Evolutionary conservation across 495 filamentous ascomycete genomes (phyloP).

Genomic region (Aspergillus bridgeri): DNA sequence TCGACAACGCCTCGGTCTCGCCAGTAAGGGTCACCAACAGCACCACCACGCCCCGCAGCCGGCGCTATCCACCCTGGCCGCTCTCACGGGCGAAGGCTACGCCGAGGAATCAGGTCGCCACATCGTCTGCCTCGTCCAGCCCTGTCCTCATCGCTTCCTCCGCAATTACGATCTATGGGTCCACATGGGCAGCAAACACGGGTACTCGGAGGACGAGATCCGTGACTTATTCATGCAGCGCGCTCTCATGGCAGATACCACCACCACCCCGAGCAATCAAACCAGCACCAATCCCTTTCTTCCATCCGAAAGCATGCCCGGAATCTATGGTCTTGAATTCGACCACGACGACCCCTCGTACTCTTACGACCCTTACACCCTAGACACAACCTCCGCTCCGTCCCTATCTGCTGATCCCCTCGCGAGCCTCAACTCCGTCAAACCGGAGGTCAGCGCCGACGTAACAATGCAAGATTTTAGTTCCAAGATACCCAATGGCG

Average conservation of each 20-base stretch:
- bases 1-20: slow-evolving; percentile 33
- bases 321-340: slow-evolving; percentile 45
- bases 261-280: not conserved
- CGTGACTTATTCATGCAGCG: slow-evolving; percentile 44
- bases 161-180: slow-evolving; percentile 64
- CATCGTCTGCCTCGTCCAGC: slow-evolving; percentile 51
- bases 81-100: slow-evolving; percentile 61
- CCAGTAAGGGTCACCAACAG: slow-evolving; percentile 21
- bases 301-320: slow-evolving; percentile 29
- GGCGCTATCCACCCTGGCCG: slow-evolving; percentile 33
- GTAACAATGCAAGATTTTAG: slow-evolving; percentile 31
- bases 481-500: slow-evolving; percentile 31
- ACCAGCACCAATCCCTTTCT: not conserved
- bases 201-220: slow-evolving; percentile 47
- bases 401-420: not conserved
- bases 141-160: slow-evolving; percentile 59
- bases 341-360: slow-evolving; percentile 23
- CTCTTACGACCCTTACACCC: slow-evolving; percentile 18
- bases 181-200: slow-evolving; percentile 59
- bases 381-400: slow-evolving; percentile 4
- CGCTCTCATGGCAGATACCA: slow-evolving; percentile 33
- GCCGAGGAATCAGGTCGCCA: slow-evolving; percentile 49
- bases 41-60: slow-evolving; percentile 5
- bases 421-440: not conserved
- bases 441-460: slow-evolving; percentile 19